These are phyloP conservation scores for Backusella morwellensis DNA, from an alignment of 192 early-diverging fungal species.

Conservation along the genomic window DNA sequence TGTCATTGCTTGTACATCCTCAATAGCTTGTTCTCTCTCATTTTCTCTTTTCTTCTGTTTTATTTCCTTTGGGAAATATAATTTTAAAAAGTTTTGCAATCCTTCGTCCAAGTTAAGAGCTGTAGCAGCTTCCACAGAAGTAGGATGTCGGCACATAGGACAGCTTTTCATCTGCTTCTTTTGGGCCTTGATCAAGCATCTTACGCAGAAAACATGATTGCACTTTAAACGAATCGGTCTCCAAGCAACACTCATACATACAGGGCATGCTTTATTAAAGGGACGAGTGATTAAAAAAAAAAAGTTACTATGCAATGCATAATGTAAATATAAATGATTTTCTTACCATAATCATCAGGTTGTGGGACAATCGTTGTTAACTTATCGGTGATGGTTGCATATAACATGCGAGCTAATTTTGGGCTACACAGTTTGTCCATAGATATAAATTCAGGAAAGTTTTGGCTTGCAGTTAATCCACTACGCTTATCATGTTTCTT, in stretches of 20 bases:
- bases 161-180: constrained; percentile 65
- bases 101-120: constrained; percentile 62
- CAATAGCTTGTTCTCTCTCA: constrained; percentile 61
- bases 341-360: constrained; percentile 68
- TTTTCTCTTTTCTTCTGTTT: constrained; percentile 68
- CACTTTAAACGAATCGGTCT: constrained; percentile 76
- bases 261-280: constrained; percentile 56
- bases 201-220: constrained; percentile 76
- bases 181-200: constrained; percentile 77
- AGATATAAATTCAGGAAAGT: constrained; percentile 50
- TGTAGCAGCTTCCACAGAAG: constrained; percentile 60
- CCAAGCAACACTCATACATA: constrained; percentile 77
- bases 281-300: neutral
- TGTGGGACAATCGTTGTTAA: constrained; percentile 76
- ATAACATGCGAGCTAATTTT: constrained; percentile 60
- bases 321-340: neutral
- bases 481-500: constrained; percentile 93
- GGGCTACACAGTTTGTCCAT: constrained; percentile 52
- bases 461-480: constrained; percentile 46
- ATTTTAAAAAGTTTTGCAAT: constrained; percentile 67
- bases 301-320: neutral
- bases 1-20: constrained; percentile 59
- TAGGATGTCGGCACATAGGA: constrained; percentile 67
- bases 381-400: constrained; percentile 60
- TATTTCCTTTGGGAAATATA: constrained; percentile 81